Conservation (phyloP, 768 basidiomycete species). For the Stropharia rugosoannulata region DNA sequence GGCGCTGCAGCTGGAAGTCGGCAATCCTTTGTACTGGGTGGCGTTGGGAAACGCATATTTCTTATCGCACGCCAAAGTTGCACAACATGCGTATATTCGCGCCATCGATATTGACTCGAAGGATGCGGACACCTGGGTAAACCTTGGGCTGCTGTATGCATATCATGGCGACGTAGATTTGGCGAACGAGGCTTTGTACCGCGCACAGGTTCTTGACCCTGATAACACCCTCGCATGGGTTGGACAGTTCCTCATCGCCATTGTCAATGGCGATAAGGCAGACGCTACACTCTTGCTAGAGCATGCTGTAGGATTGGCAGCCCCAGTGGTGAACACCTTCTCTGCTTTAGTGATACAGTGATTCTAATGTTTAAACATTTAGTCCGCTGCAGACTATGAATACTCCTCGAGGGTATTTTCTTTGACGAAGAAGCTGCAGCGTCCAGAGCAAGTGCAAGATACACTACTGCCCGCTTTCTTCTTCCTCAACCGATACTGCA, state of each 20-base stretch:
- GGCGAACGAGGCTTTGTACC: slow-evolving; percentile 82
- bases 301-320: slow-evolving; percentile 64
- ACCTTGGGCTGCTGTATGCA: slow-evolving; percentile 85
- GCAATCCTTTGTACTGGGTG: slow-evolving; percentile 77
- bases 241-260: slow-evolving; percentile 79
- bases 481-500: slow-evolving; percentile 73
- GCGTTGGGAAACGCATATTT: slow-evolving; percentile 78
- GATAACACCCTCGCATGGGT: slow-evolving; percentile 90
- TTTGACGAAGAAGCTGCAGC: slow-evolving; percentile 14
- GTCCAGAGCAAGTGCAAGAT: slow-evolving; percentile 28
- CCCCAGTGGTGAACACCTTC: slow-evolving; percentile 48
- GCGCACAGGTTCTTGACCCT: slow-evolving; percentile 90
- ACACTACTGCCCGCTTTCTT: slow-evolving; percentile 77
- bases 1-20: slow-evolving; percentile 72
- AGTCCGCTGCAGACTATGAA: slow-evolving; percentile 84
- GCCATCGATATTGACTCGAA: slow-evolving; percentile 86
- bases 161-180: slow-evolving; percentile 76
- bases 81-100: slow-evolving; percentile 91
- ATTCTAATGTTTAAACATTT: slow-evolving; percentile 3
- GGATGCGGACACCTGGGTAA: slow-evolving; percentile 81
- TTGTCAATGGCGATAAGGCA: slow-evolving; percentile 48
- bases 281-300: slow-evolving; percentile 72
- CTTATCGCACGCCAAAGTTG: slow-evolving; percentile 60
- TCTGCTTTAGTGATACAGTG: not conserved
- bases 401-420: slow-evolving; percentile 64